These are phyloP conservation scores for Paulownia fortunei DNA, from an alignment of 257 asterid genomes.

Conservation along the genomic window DNA sequence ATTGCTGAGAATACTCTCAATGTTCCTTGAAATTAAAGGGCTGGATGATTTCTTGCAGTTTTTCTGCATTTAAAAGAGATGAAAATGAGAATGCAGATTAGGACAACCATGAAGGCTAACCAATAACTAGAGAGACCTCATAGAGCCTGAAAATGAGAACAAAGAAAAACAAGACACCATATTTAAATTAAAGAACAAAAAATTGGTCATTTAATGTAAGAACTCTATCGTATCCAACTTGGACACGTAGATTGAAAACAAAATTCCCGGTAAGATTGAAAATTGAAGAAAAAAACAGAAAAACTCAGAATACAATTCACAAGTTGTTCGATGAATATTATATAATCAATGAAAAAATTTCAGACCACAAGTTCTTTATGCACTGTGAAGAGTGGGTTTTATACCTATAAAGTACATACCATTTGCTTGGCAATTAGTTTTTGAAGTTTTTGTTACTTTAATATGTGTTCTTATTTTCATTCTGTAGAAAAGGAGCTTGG, in stretches of 20 bases:
- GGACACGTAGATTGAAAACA: neutral
- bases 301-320: neutral
- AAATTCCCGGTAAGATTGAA: neutral
- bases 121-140: neutral
- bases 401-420: too few species aligned
- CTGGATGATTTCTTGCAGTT: neutral
- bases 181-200: neutral
- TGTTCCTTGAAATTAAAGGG: neutral
- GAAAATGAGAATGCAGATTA: constrained; percentile 30
- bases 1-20: neutral
- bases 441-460: too few species aligned
- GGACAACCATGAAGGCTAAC: constrained; percentile 12
- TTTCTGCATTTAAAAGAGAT: constrained; percentile 8
- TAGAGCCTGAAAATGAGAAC: neutral
- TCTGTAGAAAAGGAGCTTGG: too few species aligned
- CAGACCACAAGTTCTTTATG: neutral
- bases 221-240: neutral
- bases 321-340: neutral
- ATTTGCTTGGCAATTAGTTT: too few species aligned
- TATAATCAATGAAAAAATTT: neutral
- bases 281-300: neutral
- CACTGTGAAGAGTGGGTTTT: too few species aligned
- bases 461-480: too few species aligned
- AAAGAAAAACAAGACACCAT: neutral
- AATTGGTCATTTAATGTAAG: neutral